A percentile compares a stretch with the other conserved stretches of the same genome.
Evolutionary conservation across 345 rosid species (phyloP).

Genomic region (Bretschneidera sinensis): DNA sequence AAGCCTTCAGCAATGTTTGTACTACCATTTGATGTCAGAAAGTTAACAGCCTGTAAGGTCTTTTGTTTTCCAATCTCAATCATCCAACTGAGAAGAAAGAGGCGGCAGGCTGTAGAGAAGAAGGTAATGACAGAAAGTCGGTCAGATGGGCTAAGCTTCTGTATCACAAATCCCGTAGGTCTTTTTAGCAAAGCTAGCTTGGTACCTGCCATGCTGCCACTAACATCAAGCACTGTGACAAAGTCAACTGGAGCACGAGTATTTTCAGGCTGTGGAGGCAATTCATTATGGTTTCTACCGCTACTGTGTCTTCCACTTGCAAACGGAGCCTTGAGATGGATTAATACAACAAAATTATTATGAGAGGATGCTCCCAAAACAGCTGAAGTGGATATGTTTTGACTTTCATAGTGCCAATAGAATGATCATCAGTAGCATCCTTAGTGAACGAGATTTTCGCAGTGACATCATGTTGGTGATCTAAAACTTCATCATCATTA

Average conservation of each 20-base stretch:
- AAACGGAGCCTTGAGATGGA: conserved; percentile 77
- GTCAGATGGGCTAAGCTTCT: conserved; percentile 80
- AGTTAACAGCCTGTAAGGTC: conserved; percentile 73
- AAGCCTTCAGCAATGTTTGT: conserved; percentile 92
- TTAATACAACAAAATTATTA: conserved; percentile 60
- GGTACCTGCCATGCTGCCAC: conserved; percentile 92
- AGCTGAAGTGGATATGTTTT: too few relatives aligned
- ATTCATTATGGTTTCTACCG: conserved; percentile 15
- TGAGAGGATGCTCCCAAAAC: conserved; percentile 35
- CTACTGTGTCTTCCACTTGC: conserved; percentile 26
- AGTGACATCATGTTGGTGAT: conserved; percentile 27
- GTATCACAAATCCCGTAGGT: conserved; percentile 87
- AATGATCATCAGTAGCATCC: too few relatives aligned
- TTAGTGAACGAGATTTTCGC: conserved; percentile 23
- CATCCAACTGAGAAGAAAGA: conserved; percentile 76
- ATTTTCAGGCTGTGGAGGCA: too few relatives aligned
- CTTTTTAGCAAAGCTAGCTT: conserved; percentile 76
- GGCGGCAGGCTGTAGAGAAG: conserved; percentile 71
- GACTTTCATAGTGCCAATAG: conserved; percentile 36
- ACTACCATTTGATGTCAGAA: conserved; percentile 67
- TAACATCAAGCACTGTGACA: conserved; percentile 86
- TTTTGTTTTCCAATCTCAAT: conserved; percentile 60
- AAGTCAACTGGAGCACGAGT: conserved; percentile 83
- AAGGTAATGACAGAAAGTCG: conserved; percentile 85
- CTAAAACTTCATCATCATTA: conserved; percentile 75